These are phyloP conservation scores for Trichoderma harzianum DNA, from an alignment of 2,329 filamentous ascomycete species.

Conservation along the genomic window DNA sequence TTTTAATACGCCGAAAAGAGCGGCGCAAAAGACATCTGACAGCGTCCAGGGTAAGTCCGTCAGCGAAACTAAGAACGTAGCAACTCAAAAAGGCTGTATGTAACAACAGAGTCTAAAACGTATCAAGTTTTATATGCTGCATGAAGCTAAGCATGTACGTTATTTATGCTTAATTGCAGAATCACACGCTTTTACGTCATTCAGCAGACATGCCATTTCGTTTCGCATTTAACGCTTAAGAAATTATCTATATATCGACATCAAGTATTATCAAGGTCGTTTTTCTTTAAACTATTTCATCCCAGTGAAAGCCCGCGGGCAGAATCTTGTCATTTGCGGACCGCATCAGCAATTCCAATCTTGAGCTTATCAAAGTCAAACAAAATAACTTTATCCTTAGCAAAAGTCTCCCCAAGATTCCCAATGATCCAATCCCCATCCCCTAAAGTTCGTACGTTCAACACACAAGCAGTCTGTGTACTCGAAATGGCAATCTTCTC, in stretches of 20 bases:
- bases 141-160: background rate
- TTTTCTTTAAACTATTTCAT: background rate
- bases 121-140: background rate
- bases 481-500: background rate
- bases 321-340: background rate
- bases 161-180: background rate
- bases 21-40: too few species aligned
- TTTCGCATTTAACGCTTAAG: background rate
- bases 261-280: background rate
- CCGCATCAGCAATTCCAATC: background rate
- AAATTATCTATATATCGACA: background rate
- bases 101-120: background rate
- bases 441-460: background rate
- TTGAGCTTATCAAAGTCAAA: background rate
- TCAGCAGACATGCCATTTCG: background rate
- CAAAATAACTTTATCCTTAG: background rate
- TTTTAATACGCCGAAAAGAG: too few species aligned
- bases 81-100: background rate
- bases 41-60: too few species aligned
- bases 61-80: too few species aligned
- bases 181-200: background rate
- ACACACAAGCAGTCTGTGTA: background rate
- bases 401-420: background rate
- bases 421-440: background rate
- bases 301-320: fast-evolving